Evolutionary conservation across 805 yeast species (phyloP).

Genomic region (Kazachstania psychrophila): DNA sequence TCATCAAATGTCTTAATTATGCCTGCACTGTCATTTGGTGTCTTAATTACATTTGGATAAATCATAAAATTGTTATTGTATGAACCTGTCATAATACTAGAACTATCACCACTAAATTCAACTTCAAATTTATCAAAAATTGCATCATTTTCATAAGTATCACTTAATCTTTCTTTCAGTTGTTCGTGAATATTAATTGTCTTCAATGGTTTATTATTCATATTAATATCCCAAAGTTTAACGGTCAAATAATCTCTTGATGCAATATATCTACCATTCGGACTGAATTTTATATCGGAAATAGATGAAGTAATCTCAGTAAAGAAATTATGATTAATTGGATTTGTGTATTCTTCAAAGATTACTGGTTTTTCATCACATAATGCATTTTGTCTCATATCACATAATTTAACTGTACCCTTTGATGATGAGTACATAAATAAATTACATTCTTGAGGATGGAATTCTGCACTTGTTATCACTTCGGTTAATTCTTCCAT

Average conservation of each 20-base stretch:
- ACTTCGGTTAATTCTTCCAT: constrained; percentile 99
- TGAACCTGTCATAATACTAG: constrained; percentile 91
- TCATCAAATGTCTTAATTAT: constrained; percentile 8
- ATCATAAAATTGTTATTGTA: constrained; percentile 96
- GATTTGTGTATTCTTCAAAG: constrained; percentile 89
- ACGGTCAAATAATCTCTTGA: constrained; percentile 95
- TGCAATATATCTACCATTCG: constrained; percentile 91
- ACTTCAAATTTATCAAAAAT: constrained; percentile 98
- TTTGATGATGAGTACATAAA: constrained; percentile 94
- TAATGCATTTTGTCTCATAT: constrained; percentile 90
- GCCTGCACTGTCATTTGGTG: constrained; percentile 12
- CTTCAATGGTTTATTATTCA: constrained; percentile 91
- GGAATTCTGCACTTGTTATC: constrained; percentile 92
- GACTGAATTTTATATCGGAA: constrained; percentile 84
- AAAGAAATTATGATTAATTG: constrained; percentile 86
- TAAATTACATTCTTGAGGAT: constrained; percentile 82
- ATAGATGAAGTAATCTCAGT: constrained; percentile 94
- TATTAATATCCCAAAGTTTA: constrained; percentile 94
- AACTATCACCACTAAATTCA: constrained; percentile 86
- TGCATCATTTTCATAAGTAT: constrained; percentile 96
- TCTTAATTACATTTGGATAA: constrained; percentile 69
- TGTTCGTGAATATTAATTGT: constrained; percentile 95
- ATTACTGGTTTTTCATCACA: constrained; percentile 84
- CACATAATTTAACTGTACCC: constrained; percentile 91
- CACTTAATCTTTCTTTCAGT: constrained; percentile 85